phyloP scores from a whole-genome alignment of 495 filamentous ascomycete genomes.

The Amniculicola lignicola region DNA sequence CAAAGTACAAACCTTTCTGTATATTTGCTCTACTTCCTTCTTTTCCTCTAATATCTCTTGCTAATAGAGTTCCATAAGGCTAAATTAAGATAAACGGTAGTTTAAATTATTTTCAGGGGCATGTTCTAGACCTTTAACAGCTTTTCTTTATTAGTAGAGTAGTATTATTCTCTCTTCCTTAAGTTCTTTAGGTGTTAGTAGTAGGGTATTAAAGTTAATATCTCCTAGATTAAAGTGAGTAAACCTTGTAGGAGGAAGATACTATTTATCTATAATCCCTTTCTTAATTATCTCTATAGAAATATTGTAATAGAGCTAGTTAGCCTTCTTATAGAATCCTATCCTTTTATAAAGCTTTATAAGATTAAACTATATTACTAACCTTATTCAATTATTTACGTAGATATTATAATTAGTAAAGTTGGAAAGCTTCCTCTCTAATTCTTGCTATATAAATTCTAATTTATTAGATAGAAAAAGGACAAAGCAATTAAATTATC shows the following conservation, averaged over 20 bases:
- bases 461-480: not conserved
- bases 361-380: not conserved
- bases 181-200: not conserved
- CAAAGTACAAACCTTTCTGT: constrained; percentile 2
- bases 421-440: not conserved
- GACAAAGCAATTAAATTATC: constrained; percentile 2
- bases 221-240: not conserved
- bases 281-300: not conserved
- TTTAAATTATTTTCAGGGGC: not conserved
- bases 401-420: not conserved
- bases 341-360: not conserved
- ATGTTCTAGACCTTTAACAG: not conserved
- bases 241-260: constrained; percentile 1
- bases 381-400: not conserved
- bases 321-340: not conserved
- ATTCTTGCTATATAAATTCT: not conserved
- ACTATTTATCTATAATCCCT: constrained; percentile 1
- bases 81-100: not conserved
- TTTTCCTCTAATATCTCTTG: constrained; percentile 1
- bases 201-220: not conserved
- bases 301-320: constrained; percentile 1
- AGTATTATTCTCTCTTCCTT: not conserved
- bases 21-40: not conserved
- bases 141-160: not conserved
- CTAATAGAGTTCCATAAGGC: not conserved